These are phyloP conservation scores for Backusella luteola DNA, from an alignment of 192 early-diverging fungal species.

Conservation along the genomic window DNA sequence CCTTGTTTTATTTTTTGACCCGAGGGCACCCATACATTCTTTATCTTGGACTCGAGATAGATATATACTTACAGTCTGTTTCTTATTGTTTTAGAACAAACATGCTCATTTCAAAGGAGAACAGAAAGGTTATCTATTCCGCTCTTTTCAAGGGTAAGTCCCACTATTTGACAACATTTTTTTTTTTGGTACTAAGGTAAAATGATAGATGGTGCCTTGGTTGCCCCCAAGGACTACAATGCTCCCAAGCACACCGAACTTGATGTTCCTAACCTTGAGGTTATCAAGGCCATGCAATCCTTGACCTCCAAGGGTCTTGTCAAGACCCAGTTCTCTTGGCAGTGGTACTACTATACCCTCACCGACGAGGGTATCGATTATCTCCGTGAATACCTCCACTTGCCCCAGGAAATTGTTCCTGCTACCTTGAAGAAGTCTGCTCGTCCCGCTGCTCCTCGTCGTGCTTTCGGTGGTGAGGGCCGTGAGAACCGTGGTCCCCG, in stretches of 20 bases:
- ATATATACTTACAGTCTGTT: not conserved
- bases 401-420: constrained; percentile 96
- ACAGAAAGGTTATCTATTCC: constrained; percentile 97
- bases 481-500: constrained; percentile 58
- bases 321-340: constrained; percentile 98
- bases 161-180: too few relatives aligned
- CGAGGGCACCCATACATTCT: not conserved
- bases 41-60: too few relatives aligned
- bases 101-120: constrained; percentile 98
- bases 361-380: constrained; percentile 98
- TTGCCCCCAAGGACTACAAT: constrained; percentile 99
- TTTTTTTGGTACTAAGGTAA: too few relatives aligned
- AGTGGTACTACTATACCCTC: constrained; percentile 99
- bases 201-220: constrained; percentile 89
- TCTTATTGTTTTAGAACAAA: constrained; percentile 30
- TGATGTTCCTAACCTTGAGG: constrained; percentile 96
- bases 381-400: constrained; percentile 95
- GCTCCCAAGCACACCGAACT: constrained; percentile 92
- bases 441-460: constrained; percentile 72
- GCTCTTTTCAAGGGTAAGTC: constrained; percentile 78
- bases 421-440: constrained; percentile 95
- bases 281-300: constrained; percentile 99
- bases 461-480: constrained; percentile 70
- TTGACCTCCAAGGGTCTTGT: constrained; percentile 92
- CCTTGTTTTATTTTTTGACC: not conserved